Evolutionary conservation across 768 basidiomycete genomes (phyloP).

Genomic region (Boletus vinaceobasis): DNA sequence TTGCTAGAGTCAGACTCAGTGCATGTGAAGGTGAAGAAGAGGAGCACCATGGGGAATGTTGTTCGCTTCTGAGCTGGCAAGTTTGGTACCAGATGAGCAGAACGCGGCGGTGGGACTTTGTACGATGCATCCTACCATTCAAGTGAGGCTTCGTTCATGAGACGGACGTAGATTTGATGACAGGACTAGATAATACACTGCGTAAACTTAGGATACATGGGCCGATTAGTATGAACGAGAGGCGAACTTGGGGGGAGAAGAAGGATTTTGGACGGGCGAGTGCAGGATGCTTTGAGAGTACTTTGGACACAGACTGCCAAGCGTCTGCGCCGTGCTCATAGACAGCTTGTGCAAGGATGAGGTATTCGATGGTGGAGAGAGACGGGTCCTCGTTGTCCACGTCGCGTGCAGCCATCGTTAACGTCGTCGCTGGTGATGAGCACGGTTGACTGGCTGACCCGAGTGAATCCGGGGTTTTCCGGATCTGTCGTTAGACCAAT

Average conservation of each 20-base stretch:
- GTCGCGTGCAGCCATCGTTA: conserved; percentile 7
- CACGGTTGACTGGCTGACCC: conserved; percentile 1
- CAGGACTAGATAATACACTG: conserved; percentile 51
- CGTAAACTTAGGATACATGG: conserved; percentile 12
- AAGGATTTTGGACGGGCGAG: conserved; percentile 57
- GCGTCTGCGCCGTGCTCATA: conserved; percentile 72
- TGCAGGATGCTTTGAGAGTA: conserved; percentile 71
- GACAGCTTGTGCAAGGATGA: conserved; percentile 83
- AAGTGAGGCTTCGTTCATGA: conserved; percentile 67
- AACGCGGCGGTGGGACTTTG: neutral
- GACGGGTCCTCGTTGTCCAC: conserved; percentile 7
- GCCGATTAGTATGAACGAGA: conserved; percentile 4
- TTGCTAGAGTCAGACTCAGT: conserved; percentile 3
- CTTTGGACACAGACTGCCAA: conserved; percentile 64
- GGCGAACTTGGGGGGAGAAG: conserved; percentile 65
- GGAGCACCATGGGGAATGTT: conserved; percentile 49
- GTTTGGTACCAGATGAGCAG: conserved; percentile 1
- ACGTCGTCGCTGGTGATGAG: conserved; percentile 8
- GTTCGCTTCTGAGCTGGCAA: conserved; percentile 46
- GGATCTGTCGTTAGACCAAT: conserved; percentile 16
- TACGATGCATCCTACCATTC: conserved; percentile 47
- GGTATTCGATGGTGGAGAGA: conserved; percentile 55
- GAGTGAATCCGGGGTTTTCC: conserved; percentile 19
- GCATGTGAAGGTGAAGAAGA: neutral
- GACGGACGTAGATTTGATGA: conserved; percentile 56